Percentiles rank a stretch among this genome's conserved stretches.
These are phyloP conservation scores for Tulasnella sp. DNA, from an alignment of 768 basidiomycete genomes.

Conservation along the genomic window DNA sequence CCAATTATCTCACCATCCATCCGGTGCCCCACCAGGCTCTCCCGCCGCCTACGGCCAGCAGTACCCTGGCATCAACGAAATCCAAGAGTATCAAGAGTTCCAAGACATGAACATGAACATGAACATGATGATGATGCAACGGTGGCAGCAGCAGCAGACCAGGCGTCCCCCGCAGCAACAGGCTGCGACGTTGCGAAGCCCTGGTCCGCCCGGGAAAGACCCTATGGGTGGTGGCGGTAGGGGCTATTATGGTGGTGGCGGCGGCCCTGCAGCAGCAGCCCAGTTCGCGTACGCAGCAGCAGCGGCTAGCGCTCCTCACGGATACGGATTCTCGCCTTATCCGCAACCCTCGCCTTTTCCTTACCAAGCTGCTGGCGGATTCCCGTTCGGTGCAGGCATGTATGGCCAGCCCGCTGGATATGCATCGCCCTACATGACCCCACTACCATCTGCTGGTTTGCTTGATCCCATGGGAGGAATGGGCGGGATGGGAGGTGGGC, in stretches of 20 bases:
- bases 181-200: background rate
- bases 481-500: background rate
- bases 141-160: background rate
- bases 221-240: background rate
- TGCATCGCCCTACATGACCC: slow-evolving; percentile 13
- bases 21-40: slow-evolving; percentile 4
- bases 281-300: slow-evolving; percentile 4
- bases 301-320: background rate
- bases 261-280: background rate
- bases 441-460: background rate
- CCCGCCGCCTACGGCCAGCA: background rate
- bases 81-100: background rate
- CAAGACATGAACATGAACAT: background rate
- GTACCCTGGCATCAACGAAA: background rate
- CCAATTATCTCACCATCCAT: background rate
- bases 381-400: slow-evolving; percentile 12
- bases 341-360: slow-evolving; percentile 9
- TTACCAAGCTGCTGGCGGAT: slow-evolving; percentile 5
- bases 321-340: slow-evolving; percentile 13
- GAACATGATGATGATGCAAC: slow-evolving; percentile 13
- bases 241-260: background rate
- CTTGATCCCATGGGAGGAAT: slow-evolving; percentile 7
- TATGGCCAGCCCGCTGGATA: slow-evolving; percentile 1
- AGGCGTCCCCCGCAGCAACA: background rate
- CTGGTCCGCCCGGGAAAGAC: background rate